These are phyloP conservation scores for Cyclocybe aegerita DNA, from an alignment of 768 basidiomycete species.

Conservation along the genomic window DNA sequence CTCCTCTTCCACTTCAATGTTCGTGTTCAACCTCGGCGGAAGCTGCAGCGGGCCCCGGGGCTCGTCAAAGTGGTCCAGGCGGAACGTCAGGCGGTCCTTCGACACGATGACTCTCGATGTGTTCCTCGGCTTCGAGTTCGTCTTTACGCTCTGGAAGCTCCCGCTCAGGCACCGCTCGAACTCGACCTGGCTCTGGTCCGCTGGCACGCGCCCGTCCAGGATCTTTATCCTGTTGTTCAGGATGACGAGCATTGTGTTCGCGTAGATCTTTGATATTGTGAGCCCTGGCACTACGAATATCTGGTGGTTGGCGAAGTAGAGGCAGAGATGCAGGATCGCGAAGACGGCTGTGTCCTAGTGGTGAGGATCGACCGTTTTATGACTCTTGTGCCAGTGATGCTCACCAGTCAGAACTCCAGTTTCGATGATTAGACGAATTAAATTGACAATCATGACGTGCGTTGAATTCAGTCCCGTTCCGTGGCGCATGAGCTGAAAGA, in stretches of 20 bases:
- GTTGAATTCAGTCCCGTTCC: conserved; percentile 26
- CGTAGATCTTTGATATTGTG: conserved; percentile 27
- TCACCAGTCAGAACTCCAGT: conserved; percentile 29
- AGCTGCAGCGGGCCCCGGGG: no score
- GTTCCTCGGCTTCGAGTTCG: not conserved
- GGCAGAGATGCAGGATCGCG: conserved; percentile 24
- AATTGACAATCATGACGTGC: conserved; percentile 25
- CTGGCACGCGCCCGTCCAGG: not conserved
- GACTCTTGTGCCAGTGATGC: not conserved
- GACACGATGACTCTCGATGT: conserved; percentile 2
- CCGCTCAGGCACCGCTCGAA: no score
- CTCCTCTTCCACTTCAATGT: no score
- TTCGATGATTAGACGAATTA: conserved; percentile 27
- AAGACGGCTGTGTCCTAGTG: conserved; percentile 15
- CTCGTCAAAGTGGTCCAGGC: not conserved
- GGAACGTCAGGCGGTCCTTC: conserved; percentile 7
- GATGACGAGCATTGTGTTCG: conserved; percentile 28
- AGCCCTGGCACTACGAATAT: conserved; percentile 25
- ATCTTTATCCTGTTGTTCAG: conserved; percentile 27
- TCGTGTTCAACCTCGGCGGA: no score
- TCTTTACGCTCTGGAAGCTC: not conserved
- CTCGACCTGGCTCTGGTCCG: not conserved
- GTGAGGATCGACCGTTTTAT: not conserved
- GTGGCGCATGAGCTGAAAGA: conserved; percentile 22
- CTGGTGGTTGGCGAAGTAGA: conserved; percentile 22